These are phyloP conservation scores for Geoglossum glabrum DNA, from an alignment of 495 filamentous ascomycete genomes.

Conservation along the genomic window DNA sequence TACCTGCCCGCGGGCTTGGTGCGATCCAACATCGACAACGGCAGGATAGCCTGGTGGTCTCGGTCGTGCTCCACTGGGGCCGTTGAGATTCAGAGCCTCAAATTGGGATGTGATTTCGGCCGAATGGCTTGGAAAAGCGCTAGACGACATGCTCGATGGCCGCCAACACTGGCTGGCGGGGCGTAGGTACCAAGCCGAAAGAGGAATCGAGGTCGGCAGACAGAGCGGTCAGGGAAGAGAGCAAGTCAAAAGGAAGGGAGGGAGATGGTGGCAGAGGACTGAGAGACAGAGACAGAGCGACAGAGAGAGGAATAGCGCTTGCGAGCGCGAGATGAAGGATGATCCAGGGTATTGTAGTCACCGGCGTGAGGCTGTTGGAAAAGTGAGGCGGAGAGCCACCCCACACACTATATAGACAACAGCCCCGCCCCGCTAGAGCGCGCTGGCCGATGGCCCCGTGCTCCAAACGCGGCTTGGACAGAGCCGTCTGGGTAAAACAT, in stretches of 20 bases:
- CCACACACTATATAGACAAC: too few relatives aligned
- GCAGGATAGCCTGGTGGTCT: neutral
- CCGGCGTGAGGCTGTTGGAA: too few relatives aligned
- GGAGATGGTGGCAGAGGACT: neutral
- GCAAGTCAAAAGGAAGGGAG: neutral
- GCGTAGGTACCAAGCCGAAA: neutral
- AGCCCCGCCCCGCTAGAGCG: too few relatives aligned
- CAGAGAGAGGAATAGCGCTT: too few relatives aligned
- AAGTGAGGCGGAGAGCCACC: too few relatives aligned
- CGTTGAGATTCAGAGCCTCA: neutral
- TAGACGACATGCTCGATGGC: neutral
- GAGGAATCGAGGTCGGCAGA: neutral
- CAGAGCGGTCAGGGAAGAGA: neutral
- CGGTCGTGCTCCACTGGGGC: neutral
- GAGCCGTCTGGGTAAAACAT: too few relatives aligned
- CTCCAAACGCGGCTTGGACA: too few relatives aligned
- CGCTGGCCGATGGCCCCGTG: too few relatives aligned
- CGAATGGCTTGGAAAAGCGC: neutral
- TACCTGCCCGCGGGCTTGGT: neutral
- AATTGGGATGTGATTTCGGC: neutral
- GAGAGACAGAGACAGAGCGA: neutral
- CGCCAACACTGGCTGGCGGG: neutral
- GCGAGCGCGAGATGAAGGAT: too few relatives aligned
- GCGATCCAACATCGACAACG: neutral
- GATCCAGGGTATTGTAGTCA: neutral